These are phyloP conservation scores for Vigna trinervia DNA, from an alignment of 306 rosid genomes.

Conservation along the genomic window DNA sequence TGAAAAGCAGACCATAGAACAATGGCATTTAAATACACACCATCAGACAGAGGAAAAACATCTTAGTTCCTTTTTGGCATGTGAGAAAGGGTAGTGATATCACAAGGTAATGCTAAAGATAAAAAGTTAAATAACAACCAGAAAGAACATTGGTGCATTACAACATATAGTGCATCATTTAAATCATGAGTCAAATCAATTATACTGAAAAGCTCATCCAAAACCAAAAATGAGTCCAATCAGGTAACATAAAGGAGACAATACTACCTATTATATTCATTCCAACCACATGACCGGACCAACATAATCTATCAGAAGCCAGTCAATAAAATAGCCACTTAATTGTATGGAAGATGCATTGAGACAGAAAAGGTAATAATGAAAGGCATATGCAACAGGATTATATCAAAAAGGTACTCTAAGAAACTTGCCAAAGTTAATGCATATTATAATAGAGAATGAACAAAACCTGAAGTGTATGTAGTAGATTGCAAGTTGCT, in stretches of 20 bases:
- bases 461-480: conserved; percentile 82
- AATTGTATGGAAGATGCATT: not conserved
- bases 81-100: not conserved
- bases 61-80: not conserved
- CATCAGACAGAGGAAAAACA: not conserved
- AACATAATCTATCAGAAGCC: not conserved
- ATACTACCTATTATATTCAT: conserved; percentile 20
- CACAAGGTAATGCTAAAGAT: conserved; percentile 21
- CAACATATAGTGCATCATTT: not conserved
- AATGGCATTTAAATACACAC: not conserved
- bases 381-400: conserved; percentile 2
- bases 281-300: not conserved
- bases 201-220: conserved; percentile 2
- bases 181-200: conserved; percentile 9
- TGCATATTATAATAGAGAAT: not conserved
- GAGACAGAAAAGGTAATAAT: conserved; percentile 6
- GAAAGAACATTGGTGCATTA: not conserved
- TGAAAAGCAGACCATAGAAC: not conserved
- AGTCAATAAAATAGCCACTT: conserved; percentile 25
- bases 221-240: conserved; percentile 11
- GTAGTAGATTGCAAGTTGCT: conserved; percentile 98
- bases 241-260: not conserved
- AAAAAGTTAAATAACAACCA: not conserved
- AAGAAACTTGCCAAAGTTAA: not conserved
- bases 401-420: conserved; percentile 4